Evolutionary conservation across 352 stramenopile genomes (phyloP).

Genomic region (Globisporangium megalacanthum): DNA sequence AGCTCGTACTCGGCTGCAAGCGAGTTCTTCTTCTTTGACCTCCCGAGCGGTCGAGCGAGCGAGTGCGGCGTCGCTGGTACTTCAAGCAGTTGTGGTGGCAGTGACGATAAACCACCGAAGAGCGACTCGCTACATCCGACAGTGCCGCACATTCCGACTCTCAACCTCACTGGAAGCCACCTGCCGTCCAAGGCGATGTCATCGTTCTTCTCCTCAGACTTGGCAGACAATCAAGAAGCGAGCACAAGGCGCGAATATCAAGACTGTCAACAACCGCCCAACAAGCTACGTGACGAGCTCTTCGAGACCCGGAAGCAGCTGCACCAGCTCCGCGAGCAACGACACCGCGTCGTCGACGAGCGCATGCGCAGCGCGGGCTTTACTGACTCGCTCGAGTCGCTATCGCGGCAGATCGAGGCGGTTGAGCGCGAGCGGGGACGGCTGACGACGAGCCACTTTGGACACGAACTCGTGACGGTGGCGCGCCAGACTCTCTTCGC

Average conservation of each 20-base stretch:
- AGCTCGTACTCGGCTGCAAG: slow-evolving; percentile 32
- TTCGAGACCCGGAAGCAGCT: slow-evolving; percentile 26
- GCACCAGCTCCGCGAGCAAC: slow-evolving; percentile 22
- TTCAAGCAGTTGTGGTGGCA: background rate
- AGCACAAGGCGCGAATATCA: background rate
- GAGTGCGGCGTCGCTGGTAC: background rate
- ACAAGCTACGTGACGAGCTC: slow-evolving; percentile 20
- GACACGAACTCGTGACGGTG: slow-evolving; percentile 26
- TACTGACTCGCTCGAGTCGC: background rate
- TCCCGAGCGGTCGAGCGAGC: slow-evolving; percentile 2
- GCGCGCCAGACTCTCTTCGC: slow-evolving; percentile 5
- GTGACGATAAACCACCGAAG: background rate
- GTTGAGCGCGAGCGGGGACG: too few species aligned
- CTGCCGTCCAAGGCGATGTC: background rate
- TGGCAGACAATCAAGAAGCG: background rate
- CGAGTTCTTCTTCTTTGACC: slow-evolving; percentile 44
- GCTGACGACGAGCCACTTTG: slow-evolving; percentile 13
- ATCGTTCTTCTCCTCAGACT: background rate
- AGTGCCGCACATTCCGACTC: background rate
- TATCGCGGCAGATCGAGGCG: background rate
- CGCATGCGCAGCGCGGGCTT: slow-evolving; percentile 8
- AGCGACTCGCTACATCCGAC: background rate
- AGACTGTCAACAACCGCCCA: background rate
- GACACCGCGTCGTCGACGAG: slow-evolving; percentile 10
- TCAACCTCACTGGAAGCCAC: background rate